Evolutionary conservation across 1,139 yeast species (phyloP).

Genomic region (Zhuliangozyma parablackwelliae): DNA sequence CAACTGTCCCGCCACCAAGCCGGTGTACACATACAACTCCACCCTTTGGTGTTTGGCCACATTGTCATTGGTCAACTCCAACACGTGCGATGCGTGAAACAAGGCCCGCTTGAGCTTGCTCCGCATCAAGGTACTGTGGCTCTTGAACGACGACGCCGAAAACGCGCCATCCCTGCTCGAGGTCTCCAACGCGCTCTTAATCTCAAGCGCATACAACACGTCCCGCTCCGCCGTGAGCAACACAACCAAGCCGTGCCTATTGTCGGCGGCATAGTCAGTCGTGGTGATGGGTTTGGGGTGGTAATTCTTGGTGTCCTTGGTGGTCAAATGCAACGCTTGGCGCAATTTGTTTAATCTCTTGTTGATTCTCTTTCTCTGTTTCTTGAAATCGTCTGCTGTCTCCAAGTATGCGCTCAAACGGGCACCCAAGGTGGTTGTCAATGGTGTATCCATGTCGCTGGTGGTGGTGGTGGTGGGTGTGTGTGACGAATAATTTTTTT

Average conservation of each 20-base stretch:
- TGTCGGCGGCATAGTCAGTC: constrained; percentile 46
- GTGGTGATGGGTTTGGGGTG: constrained; percentile 39
- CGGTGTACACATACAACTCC: constrained; percentile 58
- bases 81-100: constrained; percentile 39
- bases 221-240: constrained; percentile 65
- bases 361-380: constrained; percentile 42
- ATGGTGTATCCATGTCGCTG: constrained; percentile 30
- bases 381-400: constrained; percentile 48
- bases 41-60: constrained; percentile 26
- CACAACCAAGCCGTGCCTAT: constrained; percentile 43
- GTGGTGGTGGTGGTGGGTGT: background rate
- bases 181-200: constrained; percentile 53
- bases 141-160: constrained; percentile 37
- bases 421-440: constrained; percentile 42
- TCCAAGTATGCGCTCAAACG: constrained; percentile 47
- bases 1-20: constrained; percentile 57
- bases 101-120: constrained; percentile 69
- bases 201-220: constrained; percentile 63
- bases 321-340: constrained; percentile 51
- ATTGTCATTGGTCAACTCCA: constrained; percentile 33
- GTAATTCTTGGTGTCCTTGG: constrained; percentile 56
- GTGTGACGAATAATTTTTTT: background rate
- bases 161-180: constrained; percentile 31
- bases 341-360: constrained; percentile 54
- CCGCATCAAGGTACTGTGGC: constrained; percentile 39